Base-by-base conservation (phyloP, 2,329 filamentous ascomycete species). In the Pseudohalonectria lignicola region DNA sequence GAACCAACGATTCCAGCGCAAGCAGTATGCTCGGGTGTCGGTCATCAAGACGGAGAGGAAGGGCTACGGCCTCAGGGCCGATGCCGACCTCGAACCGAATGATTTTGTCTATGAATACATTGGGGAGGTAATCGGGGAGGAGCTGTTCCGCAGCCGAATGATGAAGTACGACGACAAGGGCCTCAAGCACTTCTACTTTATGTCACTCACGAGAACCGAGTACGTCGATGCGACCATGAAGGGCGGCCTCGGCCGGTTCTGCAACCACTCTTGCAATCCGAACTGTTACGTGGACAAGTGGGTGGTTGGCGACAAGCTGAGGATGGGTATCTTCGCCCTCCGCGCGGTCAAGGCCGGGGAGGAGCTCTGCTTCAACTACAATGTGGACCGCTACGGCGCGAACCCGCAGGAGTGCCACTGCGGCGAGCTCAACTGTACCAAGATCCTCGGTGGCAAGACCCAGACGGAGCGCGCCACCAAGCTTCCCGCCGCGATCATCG, bases 241-340 rank as follows among this genome's bases (percentile, higher is more conserved):
- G 57, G 92, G 92, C 36, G 96, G 96, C 49, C 74, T 98, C 5
- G 92, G 88, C 37, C 81, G 92, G 21, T 98, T 98, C 55, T 98
- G 92, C 74, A 98, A 98, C 54, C 92, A 98, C 59, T 96, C 92
- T 8, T 98, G 92, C 71, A 94, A 92, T 57, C 92, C 92, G 15
- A 98, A 98, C 56, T 96, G 88, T 63, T 96, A 94, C 60, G 90
- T 98, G 46, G 92, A 98, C 70, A 98, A 98, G 65, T 98, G 92
- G 92, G 88, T 96, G 42, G 87, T 98, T 25, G 88, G 87, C 15
- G 86, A 93, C 52, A 96, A 95, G 66, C 69, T 96, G 55, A 88
- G 92, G 51, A 98, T 98, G 92, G 92, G 92, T 51, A 96, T 98
- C 49, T 98, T 98, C 66, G 86, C 88, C 50, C 76, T 85, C 62